Percentiles rank a stretch among this genome's conserved stretches.
Evolutionary conservation across 768 basidiomycete genomes (phyloP).

Genomic region (Asterophora lycoperdoides): DNA sequence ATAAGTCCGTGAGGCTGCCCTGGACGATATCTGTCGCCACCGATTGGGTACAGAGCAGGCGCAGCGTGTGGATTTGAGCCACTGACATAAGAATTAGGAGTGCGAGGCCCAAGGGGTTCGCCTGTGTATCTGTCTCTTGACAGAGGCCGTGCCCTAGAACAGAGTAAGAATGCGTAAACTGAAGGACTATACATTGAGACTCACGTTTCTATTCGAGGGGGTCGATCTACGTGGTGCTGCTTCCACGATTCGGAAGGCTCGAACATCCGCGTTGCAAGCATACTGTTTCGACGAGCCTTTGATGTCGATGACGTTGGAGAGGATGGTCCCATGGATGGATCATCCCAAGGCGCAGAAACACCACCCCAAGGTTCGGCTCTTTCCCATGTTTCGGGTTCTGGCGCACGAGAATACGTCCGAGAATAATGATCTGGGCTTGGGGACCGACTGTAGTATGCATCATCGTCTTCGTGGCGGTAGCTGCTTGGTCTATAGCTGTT

Average conservation of each 20-base stretch:
- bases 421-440: conserved; percentile 53
- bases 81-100: conserved; percentile 15
- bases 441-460: conserved; percentile 38
- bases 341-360: conserved; percentile 34
- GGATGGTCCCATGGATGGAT: conserved; percentile 37
- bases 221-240: conserved; percentile 47
- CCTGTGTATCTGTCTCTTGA: conserved; percentile 30
- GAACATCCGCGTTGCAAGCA: conserved; percentile 48
- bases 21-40: conserved; percentile 50
- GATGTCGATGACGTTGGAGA: conserved; percentile 31
- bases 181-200: conserved; percentile 15
- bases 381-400: conserved; percentile 46
- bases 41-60: conserved; percentile 16
- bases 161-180: neutral
- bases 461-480: conserved; percentile 19
- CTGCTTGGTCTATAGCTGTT: conserved; percentile 16
- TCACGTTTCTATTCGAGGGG: conserved; percentile 36
- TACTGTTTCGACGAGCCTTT: conserved; percentile 29
- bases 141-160: conserved; percentile 5
- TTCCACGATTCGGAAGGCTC: conserved; percentile 76
- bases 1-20: conserved; percentile 28
- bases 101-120: conserved; percentile 19
- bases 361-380: conserved; percentile 37
- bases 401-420: conserved; percentile 27
- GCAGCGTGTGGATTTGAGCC: neutral